Conservation (phyloP, 2,329 filamentous ascomycete species). For the Neofusicoccum sp. region DNA sequence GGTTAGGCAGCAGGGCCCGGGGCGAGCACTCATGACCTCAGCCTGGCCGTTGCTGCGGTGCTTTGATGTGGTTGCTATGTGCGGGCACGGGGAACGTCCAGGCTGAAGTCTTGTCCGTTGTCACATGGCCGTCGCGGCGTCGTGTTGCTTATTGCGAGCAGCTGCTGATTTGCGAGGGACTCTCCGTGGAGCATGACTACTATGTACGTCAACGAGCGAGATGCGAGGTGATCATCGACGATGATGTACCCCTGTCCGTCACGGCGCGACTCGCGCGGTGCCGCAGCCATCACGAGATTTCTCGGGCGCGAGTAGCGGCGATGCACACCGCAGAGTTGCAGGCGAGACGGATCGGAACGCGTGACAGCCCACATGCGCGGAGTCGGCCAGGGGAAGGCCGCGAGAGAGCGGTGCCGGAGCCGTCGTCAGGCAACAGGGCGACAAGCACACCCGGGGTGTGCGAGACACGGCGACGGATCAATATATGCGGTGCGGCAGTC, state of each 20-base stretch:
- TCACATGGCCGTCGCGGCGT: slow-evolving; percentile 3
- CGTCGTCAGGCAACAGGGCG: background rate
- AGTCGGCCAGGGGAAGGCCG: background rate
- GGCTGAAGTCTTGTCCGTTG: background rate
- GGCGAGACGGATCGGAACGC: slow-evolving; percentile 1
- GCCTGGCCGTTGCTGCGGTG: background rate
- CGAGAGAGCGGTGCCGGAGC: background rate
- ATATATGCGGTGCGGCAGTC: slow-evolving; percentile 10
- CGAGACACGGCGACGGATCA: slow-evolving; percentile 13
- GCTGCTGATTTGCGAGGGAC: slow-evolving; percentile 9
- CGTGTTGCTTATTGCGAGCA: slow-evolving; percentile 1
- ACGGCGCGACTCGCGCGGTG: background rate
- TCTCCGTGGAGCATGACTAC: too few relatives aligned
- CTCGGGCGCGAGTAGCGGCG: background rate
- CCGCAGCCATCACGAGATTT: slow-evolving; percentile 1
- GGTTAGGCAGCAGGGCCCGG: background rate
- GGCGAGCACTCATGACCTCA: background rate
- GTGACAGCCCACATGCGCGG: slow-evolving; percentile 1
- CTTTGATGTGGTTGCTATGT: background rate
- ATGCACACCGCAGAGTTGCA: slow-evolving; percentile 9
- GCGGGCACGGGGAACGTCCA: background rate
- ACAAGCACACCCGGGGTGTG: background rate
- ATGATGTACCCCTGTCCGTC: slow-evolving; percentile 12
- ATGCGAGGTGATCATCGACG: background rate
- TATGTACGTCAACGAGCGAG: background rate